phyloP scores from a whole-genome alignment of 352 stramenopile genomes.

The Phytophthora boehmeriae region DNA sequence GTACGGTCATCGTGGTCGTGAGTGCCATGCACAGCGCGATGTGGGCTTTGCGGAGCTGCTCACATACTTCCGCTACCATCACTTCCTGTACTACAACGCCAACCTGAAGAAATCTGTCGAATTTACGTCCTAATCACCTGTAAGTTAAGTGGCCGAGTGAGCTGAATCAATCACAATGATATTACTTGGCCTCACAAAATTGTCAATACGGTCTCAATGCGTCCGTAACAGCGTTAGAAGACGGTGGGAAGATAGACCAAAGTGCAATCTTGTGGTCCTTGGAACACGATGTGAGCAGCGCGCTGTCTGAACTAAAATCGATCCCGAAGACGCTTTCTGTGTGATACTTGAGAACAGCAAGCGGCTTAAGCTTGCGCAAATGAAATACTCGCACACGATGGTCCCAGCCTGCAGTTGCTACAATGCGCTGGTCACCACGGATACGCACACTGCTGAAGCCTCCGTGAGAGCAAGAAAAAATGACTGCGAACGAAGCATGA shows the following conservation, averaged over 20 bases:
- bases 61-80: constrained; percentile 87
- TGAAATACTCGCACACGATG: constrained; percentile 80
- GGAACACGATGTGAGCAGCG: constrained; percentile 67
- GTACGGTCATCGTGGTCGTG: constrained; percentile 80
- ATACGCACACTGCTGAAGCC: constrained; percentile 75
- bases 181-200: background rate
- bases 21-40: constrained; percentile 84
- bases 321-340: constrained; percentile 74
- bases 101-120: constrained; percentile 90
- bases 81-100: constrained; percentile 90
- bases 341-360: constrained; percentile 85
- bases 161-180: constrained; percentile 1
- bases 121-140: constrained; percentile 54
- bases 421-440: constrained; percentile 74
- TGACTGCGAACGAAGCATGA: constrained; percentile 39
- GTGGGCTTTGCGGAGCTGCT: constrained; percentile 81
- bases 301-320: constrained; percentile 68
- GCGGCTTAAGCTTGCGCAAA: constrained; percentile 68
- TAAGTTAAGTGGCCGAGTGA: constrained; percentile 25
- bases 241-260: constrained; percentile 77
- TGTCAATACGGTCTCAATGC: constrained; percentile 42
- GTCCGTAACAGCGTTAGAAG: constrained; percentile 21
- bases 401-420: constrained; percentile 82
- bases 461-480: constrained; percentile 68
- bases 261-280: constrained; percentile 84